A percentile compares a stretch with the other conserved stretches of the same genome.
Evolutionary conservation across 805 yeast species (phyloP).

Genomic region (Candida ovalis): DNA sequence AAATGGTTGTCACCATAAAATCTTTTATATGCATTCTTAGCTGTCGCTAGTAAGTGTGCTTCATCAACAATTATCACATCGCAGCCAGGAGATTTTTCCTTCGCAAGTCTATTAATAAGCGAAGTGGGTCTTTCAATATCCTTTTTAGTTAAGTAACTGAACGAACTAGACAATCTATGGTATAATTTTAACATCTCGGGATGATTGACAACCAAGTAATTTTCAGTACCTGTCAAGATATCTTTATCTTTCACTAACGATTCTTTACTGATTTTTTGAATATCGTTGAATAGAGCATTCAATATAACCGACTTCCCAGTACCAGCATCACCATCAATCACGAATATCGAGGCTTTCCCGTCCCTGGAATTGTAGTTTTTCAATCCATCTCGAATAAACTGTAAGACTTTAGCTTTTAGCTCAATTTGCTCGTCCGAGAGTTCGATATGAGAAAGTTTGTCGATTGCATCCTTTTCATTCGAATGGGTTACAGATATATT

Average conservation of each 20-base stretch:
- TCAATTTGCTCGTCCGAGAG: constrained; percentile 36
- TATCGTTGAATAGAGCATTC: constrained; percentile 40
- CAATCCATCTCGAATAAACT: constrained; percentile 28
- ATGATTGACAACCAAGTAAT: constrained; percentile 41
- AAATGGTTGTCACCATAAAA: constrained; percentile 43
- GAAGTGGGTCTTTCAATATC: constrained; percentile 46
- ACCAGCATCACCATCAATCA: constrained; percentile 47
- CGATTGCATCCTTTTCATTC: constrained; percentile 27
- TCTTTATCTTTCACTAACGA: constrained; percentile 12
- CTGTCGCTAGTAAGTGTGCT: constrained; percentile 41
- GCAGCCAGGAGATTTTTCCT: constrained; percentile 24
- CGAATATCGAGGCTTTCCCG: constrained; percentile 32
- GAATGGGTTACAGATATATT: not conserved
- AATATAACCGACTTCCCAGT: constrained; percentile 44
- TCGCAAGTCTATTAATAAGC: constrained; percentile 33
- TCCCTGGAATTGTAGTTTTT: constrained; percentile 8
- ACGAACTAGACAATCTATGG: constrained; percentile 35
- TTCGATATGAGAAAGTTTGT: constrained; percentile 33
- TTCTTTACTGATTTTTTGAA: constrained; percentile 30
- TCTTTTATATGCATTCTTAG: constrained; percentile 42
- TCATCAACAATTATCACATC: constrained; percentile 43
- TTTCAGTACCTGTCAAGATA: constrained; percentile 28
- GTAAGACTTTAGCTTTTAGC: constrained; percentile 28
- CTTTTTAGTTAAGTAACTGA: constrained; percentile 34
- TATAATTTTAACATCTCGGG: constrained; percentile 46